These are phyloP conservation scores for Phaffomyces opuntiae DNA, from an alignment of 805 yeast species.

Conservation along the genomic window DNA sequence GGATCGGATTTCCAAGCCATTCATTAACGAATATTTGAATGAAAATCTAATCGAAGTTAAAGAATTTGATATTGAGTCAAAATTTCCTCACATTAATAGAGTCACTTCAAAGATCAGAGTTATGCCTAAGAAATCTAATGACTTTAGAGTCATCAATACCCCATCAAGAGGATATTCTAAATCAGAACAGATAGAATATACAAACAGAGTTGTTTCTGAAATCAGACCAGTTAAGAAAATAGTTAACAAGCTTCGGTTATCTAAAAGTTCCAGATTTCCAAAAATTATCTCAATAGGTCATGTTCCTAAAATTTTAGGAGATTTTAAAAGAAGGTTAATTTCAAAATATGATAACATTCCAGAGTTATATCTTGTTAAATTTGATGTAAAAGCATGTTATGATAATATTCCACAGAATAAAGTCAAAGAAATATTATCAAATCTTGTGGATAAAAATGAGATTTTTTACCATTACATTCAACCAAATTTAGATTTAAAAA, in stretches of 20 bases:
- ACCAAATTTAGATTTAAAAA: constrained; percentile 12
- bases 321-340: constrained; percentile 29
- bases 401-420: constrained; percentile 56
- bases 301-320: constrained; percentile 31
- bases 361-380: constrained; percentile 46
- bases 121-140: constrained; percentile 50
- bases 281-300: constrained; percentile 38
- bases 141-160: constrained; percentile 53
- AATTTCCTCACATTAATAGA: constrained; percentile 16
- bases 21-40: constrained; percentile 35
- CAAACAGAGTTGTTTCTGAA: constrained; percentile 28
- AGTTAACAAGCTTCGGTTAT: constrained; percentile 27
- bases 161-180: constrained; percentile 37
- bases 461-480: constrained; percentile 6
- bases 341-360: constrained; percentile 25
- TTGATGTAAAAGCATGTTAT: constrained; percentile 73
- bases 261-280: constrained; percentile 22
- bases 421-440: constrained; percentile 28
- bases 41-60: constrained; percentile 26
- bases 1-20: constrained; percentile 37
- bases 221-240: constrained; percentile 39
- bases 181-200: constrained; percentile 28
- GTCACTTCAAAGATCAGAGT: constrained; percentile 35
- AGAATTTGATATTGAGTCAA: constrained; percentile 10
- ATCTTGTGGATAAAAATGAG: constrained; percentile 23